A percentile compares a stretch with the other conserved stretches of the same genome.
Evolutionary conservation across 1,139 yeast genomes (phyloP).

Genomic region (Candida sp.): DNA sequence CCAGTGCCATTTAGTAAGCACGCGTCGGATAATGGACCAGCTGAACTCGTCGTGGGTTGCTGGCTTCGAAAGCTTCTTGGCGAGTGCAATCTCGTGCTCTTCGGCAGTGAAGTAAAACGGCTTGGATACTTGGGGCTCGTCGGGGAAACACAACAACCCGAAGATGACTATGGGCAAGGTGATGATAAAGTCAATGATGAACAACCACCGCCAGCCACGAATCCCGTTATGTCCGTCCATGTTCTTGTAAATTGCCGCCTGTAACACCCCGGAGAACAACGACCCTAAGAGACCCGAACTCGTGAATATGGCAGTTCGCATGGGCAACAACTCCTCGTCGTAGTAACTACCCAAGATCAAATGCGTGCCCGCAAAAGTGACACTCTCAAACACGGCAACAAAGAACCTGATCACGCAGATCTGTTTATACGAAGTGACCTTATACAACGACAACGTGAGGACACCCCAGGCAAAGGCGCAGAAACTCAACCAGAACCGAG

Average conservation of each 20-base stretch:
- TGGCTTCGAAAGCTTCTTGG: neutral
- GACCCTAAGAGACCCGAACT: conserved; percentile 73
- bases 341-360: conserved; percentile 29
- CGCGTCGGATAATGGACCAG: conserved; percentile 49
- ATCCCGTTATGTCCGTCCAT: conserved; percentile 44
- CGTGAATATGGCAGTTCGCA: conserved; percentile 51
- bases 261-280: conserved; percentile 80
- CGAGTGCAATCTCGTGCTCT: conserved; percentile 34
- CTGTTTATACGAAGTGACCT: conserved; percentile 44
- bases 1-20: conserved; percentile 62
- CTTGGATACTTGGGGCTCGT: conserved; percentile 53
- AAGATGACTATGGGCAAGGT: conserved; percentile 61
- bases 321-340: conserved; percentile 11
- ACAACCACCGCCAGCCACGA: conserved; percentile 74
- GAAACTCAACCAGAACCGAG: conserved; percentile 57
- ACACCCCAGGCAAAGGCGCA: conserved; percentile 61
- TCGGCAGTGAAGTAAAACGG: conserved; percentile 39
- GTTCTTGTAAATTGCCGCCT: conserved; percentile 42
- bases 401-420: conserved; percentile 57
- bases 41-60: conserved; percentile 32
- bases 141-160: conserved; percentile 62
- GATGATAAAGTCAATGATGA: conserved; percentile 72
- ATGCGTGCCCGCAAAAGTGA: conserved; percentile 60
- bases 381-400: conserved; percentile 58
- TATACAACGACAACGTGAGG: conserved; percentile 54